These are phyloP conservation scores for Gloeopeniophorella convolvens DNA, from an alignment of 768 basidiomycete genomes.

Conservation along the genomic window DNA sequence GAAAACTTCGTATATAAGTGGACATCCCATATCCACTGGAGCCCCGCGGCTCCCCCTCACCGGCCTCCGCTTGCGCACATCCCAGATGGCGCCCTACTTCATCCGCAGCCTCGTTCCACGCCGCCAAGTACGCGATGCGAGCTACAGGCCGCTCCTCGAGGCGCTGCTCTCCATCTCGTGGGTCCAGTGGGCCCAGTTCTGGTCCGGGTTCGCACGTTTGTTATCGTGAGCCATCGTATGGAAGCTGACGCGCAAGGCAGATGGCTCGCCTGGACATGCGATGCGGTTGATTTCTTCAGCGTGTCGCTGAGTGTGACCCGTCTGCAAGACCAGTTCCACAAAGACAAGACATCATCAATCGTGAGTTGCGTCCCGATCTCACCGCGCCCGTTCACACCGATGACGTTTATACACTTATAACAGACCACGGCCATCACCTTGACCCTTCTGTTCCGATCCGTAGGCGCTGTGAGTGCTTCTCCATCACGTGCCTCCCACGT, in stretches of 20 bases:
- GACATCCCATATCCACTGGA: background rate
- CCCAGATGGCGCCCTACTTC: constrained; percentile 16
- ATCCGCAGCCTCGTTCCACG: constrained; percentile 12
- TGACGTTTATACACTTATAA: background rate
- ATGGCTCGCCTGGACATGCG: constrained; percentile 84
- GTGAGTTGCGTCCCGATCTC: constrained; percentile 26
- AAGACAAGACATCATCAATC: constrained; percentile 35
- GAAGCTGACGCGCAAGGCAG: constrained; percentile 28
- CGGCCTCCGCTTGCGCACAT: background rate
- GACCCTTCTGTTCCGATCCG: constrained; percentile 85
- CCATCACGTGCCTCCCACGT: background rate
- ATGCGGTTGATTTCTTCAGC: constrained; percentile 83
- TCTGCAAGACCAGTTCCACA: constrained; percentile 43
- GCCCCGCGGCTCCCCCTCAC: background rate
- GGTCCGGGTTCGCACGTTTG: constrained; percentile 37
- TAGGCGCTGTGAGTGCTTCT: constrained; percentile 48
- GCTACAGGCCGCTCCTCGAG: constrained; percentile 29
- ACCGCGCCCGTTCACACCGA: background rate
- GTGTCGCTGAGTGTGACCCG: constrained; percentile 53
- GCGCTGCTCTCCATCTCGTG: constrained; percentile 38
- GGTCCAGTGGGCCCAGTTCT: constrained; percentile 50
- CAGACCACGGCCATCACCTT: constrained; percentile 82
- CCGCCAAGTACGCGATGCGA: background rate
- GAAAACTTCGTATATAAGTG: constrained; percentile 7
- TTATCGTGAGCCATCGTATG: background rate